A percentile compares a stretch with the other conserved stretches of the same genome.
These are phyloP conservation scores for Neurospora sp. DNA, from an alignment of 495 filamentous ascomycete species.

Conservation along the genomic window DNA sequence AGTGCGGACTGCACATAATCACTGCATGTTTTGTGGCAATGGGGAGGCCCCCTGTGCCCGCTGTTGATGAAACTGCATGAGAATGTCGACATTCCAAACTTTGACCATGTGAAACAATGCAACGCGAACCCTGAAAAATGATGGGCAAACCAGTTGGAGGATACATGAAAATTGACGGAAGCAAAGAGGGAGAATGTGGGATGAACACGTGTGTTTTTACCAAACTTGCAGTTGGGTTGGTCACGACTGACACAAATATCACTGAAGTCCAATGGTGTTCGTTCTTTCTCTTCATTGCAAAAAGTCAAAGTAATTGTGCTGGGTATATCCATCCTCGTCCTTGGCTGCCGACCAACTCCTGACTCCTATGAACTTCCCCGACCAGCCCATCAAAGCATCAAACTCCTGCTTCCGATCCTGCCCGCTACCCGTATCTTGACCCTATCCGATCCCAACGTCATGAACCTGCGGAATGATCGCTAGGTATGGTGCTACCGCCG, in stretches of 20 bases:
- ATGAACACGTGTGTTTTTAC: not conserved
- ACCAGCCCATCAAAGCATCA: not conserved
- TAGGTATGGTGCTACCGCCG: too few relatives aligned
- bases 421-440: too few relatives aligned
- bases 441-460: too few relatives aligned
- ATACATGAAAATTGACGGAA: not conserved
- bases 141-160: not conserved
- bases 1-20: not conserved
- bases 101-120: too few relatives aligned
- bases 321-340: not conserved
- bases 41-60: too few relatives aligned
- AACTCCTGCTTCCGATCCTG: not conserved
- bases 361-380: not conserved
- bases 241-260: not conserved
- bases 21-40: too few relatives aligned
- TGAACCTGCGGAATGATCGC: too few relatives aligned
- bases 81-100: too few relatives aligned
- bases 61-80: too few relatives aligned
- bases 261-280: not conserved
- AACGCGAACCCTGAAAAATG: not conserved
- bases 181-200: not conserved
- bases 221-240: not conserved
- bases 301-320: not conserved
- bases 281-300: not conserved
- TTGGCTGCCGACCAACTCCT: not conserved